Base-by-base conservation (phyloP, 202 grass and related monocot species). In the Alloteropsis angusta region DNA sequence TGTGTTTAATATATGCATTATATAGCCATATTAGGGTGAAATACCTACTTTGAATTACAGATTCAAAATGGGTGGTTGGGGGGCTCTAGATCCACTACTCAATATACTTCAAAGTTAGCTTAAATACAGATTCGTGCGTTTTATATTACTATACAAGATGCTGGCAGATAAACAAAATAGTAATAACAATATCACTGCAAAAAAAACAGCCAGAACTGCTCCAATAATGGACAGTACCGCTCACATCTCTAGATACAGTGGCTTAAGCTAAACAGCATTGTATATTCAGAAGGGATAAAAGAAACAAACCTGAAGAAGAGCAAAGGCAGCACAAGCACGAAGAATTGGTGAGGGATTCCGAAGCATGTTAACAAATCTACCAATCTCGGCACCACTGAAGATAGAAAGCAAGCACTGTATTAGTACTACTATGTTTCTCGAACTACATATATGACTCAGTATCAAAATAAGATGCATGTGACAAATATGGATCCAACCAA, bases 301-400 rank as follows among this genome's bases (percentile, higher is more conserved):
- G 66, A 79, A 77, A 64, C 80, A 43, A 89, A 99, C 96, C 96
- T 99, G 96, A 77, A 99, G 87, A 87, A 99, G 96, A 67, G 96
- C 96, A 91, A 99, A 99, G 71, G 96, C 96, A 74, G 96, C 96
- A 86, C 96, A 99, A 60, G 90, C 86, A 83, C 96, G 90, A 78
- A 99, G 96, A 82, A 96, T 81, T 19, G 82, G 81, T 10, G 86
- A 93, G 76, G 84, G 86, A 73, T 96, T 99, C 42, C 96, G 86
- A 85, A 99, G 83, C 96, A 99, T 99, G 55, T 86, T 53, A 61
- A 99, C 88, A 86, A 93, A 99, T 87, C 96, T 91, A 83, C 90
- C 92, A 36, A 99, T 91, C 86, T 99, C 96, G 50, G 92, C 88
- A 56, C 88, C 69, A 86, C 96, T 99, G 86, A 8, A 80, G 59